These are phyloP conservation scores for Mycena chlorophos DNA, from an alignment of 768 basidiomycete genomes.

Conservation along the genomic window DNA sequence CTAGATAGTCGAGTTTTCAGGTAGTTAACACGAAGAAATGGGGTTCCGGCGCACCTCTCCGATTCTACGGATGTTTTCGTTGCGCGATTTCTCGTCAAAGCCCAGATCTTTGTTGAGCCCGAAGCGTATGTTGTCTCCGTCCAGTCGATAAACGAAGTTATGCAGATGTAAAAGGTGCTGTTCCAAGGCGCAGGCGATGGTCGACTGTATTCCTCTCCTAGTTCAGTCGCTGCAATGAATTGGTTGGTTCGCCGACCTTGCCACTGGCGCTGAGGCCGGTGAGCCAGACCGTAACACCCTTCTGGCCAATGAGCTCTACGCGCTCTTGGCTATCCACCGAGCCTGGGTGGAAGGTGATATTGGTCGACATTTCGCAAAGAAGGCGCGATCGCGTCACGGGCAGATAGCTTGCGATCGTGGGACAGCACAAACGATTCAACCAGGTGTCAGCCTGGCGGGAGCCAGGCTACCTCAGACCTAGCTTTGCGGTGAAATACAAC, in stretches of 20 bases:
- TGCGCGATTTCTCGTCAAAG: conserved; percentile 87
- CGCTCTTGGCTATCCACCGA: conserved; percentile 74
- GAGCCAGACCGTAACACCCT: conserved; percentile 92
- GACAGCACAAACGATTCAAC: conserved; percentile 15
- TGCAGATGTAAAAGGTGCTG: conserved; percentile 87
- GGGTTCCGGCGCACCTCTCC: conserved; percentile 69
- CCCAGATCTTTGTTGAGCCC: conserved; percentile 97
- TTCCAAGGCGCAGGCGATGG: conserved; percentile 95
- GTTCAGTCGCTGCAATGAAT: background rate
- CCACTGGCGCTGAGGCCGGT: conserved; percentile 95
- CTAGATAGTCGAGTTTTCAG: conserved; percentile 39
- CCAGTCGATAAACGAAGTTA: conserved; percentile 87
- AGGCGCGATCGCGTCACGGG: background rate
- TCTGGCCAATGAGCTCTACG: conserved; percentile 65
- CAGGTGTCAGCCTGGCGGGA: no score
- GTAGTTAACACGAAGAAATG: conserved; percentile 5
- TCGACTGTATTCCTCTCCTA: conserved; percentile 59
- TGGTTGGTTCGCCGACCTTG: conserved; percentile 70
- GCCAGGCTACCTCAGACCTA: no score
- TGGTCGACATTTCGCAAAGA: conserved; percentile 43
- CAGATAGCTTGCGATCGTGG: background rate
- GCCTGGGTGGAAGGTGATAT: conserved; percentile 75
- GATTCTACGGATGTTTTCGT: conserved; percentile 95
- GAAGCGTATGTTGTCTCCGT: conserved; percentile 95
- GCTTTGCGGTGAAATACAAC: no score